These are phyloP conservation scores for Perilla frutescens DNA, from an alignment of 257 asterid species.

Conservation along the genomic window DNA sequence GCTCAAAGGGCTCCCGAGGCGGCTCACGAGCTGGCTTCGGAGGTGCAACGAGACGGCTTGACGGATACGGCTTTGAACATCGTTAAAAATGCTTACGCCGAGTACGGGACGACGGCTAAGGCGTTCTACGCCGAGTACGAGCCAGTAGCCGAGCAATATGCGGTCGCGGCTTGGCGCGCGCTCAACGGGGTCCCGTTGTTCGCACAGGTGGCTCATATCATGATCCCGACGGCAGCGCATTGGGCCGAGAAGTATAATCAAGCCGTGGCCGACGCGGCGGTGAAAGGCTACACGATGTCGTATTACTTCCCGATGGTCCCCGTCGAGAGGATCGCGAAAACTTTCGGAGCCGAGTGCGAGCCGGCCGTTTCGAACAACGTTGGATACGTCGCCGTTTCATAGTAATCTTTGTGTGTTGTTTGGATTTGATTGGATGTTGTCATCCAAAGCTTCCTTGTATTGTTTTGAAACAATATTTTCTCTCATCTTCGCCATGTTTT, in stretches of 20 bases:
- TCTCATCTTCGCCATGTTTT: too few species aligned
- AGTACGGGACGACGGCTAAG: constrained; percentile 57
- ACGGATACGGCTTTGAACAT: constrained; percentile 45
- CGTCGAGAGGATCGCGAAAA: constrained; percentile 65
- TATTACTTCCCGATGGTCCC: constrained; percentile 69
- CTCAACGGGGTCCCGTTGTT: constrained; percentile 68
- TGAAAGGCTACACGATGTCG: constrained; percentile 56
- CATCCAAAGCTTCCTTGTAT: constrained; percentile 11
- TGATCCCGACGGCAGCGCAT: constrained; percentile 76
- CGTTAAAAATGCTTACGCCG: constrained; percentile 45
- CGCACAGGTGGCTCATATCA: constrained; percentile 65
- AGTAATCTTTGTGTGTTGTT: neutral
- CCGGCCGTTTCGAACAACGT: constrained; percentile 41
- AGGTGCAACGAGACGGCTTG: constrained; percentile 61
- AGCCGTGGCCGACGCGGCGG: constrained; percentile 44
- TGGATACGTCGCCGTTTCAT: constrained; percentile 38
- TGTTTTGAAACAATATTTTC: constrained; percentile 10
- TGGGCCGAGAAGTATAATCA: constrained; percentile 84
- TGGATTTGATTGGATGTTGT: neutral
- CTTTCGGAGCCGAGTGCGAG: constrained; percentile 50
- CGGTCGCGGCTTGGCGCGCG: constrained; percentile 66
- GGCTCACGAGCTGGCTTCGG: constrained; percentile 61
- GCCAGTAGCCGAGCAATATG: constrained; percentile 66
- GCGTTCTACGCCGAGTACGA: constrained; percentile 56
- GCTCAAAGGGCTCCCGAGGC: constrained; percentile 59